Base-by-base conservation (phyloP, 129 eudicot species). In the Artemisia annua region DNA sequence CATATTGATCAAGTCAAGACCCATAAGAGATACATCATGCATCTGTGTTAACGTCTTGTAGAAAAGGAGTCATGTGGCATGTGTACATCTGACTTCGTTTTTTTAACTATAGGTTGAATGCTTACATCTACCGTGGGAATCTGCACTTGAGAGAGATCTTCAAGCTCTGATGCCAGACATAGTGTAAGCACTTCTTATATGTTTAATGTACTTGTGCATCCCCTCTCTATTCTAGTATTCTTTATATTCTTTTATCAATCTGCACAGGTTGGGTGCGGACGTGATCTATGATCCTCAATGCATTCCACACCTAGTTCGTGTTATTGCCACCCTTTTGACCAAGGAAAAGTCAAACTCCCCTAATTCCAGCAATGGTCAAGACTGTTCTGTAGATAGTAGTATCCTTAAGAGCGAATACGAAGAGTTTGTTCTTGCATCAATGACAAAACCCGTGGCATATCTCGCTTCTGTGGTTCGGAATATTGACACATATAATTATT, bases 121-220 rank as follows among this genome's bases (percentile, higher is more conserved):
- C 83, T 63, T 85, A 65, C 85, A 83, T 83, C 87, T 92, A 80
- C 93, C 91, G 2, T 92, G 97, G 97, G 97, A 92, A 73, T 85
- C 91, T 81, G 94, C 91, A 52, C 69, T 77, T 7, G 90, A 85
- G 59, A 77, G 73, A 58, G 94, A 85, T 78, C 93, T 92, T 64
- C 86, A 15, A 63, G 67, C 43, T 70, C 77, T 85, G 80, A 78
- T 67, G 66, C 96, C 96, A 5, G 89, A 88, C 66, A 67, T 92
- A 43, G 77, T 92, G 97, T 87, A 75, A 85, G 94, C 67, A 61
- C 44, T 77, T 70, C 11, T 11, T 65, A 13, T 44, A 28, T 48
- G 19, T 58, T n/a, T n/a, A n/a, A n/a, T 61, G 1, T 26, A 60
- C 66, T 13, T n/a, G 7, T 61, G 5, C 44, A 2, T 57, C 7